Evolutionary conservation across 495 filamentous ascomycete species (phyloP), one percentile per base, ranked within the genome.

Genomic region (Trichoderma orchidacearum): DNA sequence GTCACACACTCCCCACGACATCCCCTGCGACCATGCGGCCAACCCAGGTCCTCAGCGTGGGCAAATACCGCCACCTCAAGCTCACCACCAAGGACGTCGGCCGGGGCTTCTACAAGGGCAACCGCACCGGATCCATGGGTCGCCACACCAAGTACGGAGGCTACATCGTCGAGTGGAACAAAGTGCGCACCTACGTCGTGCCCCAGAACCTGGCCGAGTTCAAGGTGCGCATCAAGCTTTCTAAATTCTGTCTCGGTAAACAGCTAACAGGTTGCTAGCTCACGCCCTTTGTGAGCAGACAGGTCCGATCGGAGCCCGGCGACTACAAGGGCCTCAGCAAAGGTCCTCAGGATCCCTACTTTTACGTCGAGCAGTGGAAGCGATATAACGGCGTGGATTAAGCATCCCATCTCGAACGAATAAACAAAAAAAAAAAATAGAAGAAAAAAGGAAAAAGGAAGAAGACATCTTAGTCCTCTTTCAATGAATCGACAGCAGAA

Each of bases 81-180:
- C 76, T 98, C 55, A 96, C 87, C 4, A 97, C 93, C 59, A 98
- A 98, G 73, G 82, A 87, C 68, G 83, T 88, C 72, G 86, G 85
- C 66, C 89, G 90, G 68, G 93, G 89, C 52, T 98, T 84, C 80
- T 97, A 97, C 81, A 97, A 97, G 76, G 94, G 94, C 66, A 96
- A 82, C 58, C 78, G 92, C 23, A 82, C 87, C 0, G 94, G 94
- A 12, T 80, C 84, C 34, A 88, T 92, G 83, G 93, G 93, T 60
- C 68, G 74, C 30, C 92, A 95, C 70, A 90, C 88, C 18, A 89
- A 87, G 67, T 79, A 84, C 70, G 91, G 92, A 66, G 83, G 83
- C 30, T 98, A 90, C 68, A 67, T 83, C 8, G 83, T 96, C 62
- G 85, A 96, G 57, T 91, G 79, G 78, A 62, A 73, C 23, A 95